Base-by-base conservation (phyloP, 805 yeast species). In the Kuraishia cidri region DNA sequence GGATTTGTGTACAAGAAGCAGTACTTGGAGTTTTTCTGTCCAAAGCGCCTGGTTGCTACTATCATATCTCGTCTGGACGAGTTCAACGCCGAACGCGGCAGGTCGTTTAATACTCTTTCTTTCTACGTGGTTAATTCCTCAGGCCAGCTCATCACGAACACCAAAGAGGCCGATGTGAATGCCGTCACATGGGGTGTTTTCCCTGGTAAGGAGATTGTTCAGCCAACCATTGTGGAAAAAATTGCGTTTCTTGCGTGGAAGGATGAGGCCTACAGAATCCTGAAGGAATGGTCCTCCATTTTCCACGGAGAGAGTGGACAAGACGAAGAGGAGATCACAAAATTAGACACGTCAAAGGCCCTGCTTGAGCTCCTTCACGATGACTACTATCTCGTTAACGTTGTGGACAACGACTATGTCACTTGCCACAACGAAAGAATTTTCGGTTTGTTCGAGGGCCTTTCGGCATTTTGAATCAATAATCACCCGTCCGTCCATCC, bases 121-220 rank as follows among this genome's bases (percentile, higher is more conserved):
- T 90, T 74, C 58, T 88, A 86, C 50, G 79, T 88, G 4, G 86
- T 84, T 19, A 64, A 66, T 44, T 72, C 71, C 45, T 49, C 60
- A 22, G 70, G 74, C 3, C 75, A 73, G 26, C 62, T 87, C 34
- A 41, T 52, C 13, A 73, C 94, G 31, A 88, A 88, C 55, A 75
- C 86, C 30, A 69, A 69, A 16, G 77, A 72, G 29, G 84, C 78
- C 24, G 81, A 76, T 40, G 87, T 94, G 41, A 88, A 85, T 50
- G 96, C 97, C 6, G 97, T 90, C 36, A 90, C 97, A 13, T 90
- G 97, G 97, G 97, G 97, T 41, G 86, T 88, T 35, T 87, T 85
- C 75, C 97, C 97, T 18, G 95, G 95, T 24, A 81, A 80, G 50
- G 97, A 90, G 60, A 82, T 90, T 34, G 68, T 85, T 41, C 97